Base-by-base conservation (phyloP, 2,329 filamentous ascomycete species). In the Sclerotinia spermophila region DNA sequence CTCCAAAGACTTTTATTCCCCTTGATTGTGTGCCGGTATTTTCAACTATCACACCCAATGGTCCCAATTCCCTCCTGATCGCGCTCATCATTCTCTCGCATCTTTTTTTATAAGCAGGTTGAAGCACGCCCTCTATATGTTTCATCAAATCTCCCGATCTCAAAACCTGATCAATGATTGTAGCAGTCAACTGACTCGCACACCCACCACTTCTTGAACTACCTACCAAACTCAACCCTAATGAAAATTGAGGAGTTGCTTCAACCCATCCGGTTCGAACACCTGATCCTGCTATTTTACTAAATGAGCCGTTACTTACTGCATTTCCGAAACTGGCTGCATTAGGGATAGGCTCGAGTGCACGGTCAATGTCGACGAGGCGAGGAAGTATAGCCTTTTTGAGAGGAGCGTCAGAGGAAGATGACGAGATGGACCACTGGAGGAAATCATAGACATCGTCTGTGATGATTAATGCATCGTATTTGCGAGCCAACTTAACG, bases 381-480 rank as follows among this genome's bases (percentile, higher is more conserved):
- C 93, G 88, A 3, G 93, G 93, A 13, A 94, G 66, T 33, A 77
- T n/a, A 27, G 74, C 75, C 40, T 72, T 72, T 13, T 59, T 70
- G 3, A 76, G 35, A 38, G 72, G 8, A 56, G 61, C 4, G 72
- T 42, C 19, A n/a, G 60, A 68, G 24, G 71, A 38, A 21, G 27
- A 72, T 51, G 59, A 81, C 61, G 55, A 82, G 76, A 3, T 74
- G 6, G 87, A 86, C 93, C 94, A 97, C 79, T 94, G 92, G 7
- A 98, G 84, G 74, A 95, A 91, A 79, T 98, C 95, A 79, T 99
- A 99, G 15, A 98, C 94, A 79, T 99, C 96, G 81, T 98, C 95
- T 64, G 88, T 88, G 40, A 97, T 85, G 69, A 97, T 81, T n/a
- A 98, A 85, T 10, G 92, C 93, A 79, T 98, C 90, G 79, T 91